Base-by-base conservation (phyloP, 495 filamentous ascomycete genomes). In the Immersiella caudata region DNA sequence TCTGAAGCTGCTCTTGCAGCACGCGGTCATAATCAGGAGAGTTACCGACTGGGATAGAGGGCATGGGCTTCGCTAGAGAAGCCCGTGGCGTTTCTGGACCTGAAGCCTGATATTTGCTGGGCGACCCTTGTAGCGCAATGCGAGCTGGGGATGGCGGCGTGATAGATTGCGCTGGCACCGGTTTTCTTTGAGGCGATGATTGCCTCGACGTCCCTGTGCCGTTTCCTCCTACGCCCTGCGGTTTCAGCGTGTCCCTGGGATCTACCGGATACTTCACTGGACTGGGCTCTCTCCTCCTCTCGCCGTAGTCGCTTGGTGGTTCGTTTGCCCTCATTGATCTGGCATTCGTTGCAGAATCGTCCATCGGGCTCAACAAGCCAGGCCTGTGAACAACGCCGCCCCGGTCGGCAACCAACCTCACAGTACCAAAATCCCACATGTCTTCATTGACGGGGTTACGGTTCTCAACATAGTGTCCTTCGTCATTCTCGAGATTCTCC, bases 371-470 rank as follows among this genome's bases (percentile, higher is more conserved):
- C 22, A 93, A 78, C 57, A 80, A 51, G n/a, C 79, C 80, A n/a
- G 80, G 81, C 22, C 80, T 74, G 52, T 79, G 76, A 6, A 80
- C 71, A 8, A 85, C 64, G 27, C 78, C 80, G 25, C 80, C 82
- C 73, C 89, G 81, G 33, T 84, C 85, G 58, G 83, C 86, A 24
- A 85, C 87, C 29, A 93, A 88, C 52, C 92, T 84, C 57, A 97
- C 90, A 1, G 94, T 97, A 25, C 94, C 93, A 82, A 97, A 97
- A 78, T 97, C 94, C 94, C 94, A 97, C 67, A 97, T 87, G 75
- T 97, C 92, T 70, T 93, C 90, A 60, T 93, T 86, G n/a, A 83
- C 80, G 2, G 78, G 75, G 33, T 70, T 67, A 2, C 64, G 67
- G 49, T 74, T 62, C 59, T 80, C 77, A 26, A 69, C 55, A 20